Evolutionary conservation across 2,329 filamentous ascomycete species (phyloP), one percentile per base, ranked within the genome.

Genomic region (Pezicula radicicola): DNA sequence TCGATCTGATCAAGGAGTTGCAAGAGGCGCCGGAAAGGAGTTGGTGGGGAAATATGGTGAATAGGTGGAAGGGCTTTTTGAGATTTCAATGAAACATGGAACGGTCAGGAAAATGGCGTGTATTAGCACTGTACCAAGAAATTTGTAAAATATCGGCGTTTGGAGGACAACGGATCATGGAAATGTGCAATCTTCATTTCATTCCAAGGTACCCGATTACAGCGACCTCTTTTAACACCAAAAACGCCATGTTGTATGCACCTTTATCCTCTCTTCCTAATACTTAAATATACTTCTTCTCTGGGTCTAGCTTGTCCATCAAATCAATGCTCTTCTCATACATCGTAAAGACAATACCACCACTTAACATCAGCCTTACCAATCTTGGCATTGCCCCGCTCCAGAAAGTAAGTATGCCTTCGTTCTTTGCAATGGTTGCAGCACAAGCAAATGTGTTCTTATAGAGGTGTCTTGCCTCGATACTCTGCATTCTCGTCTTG

Each of bases 261-360:
- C 21, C 28, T 30, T 19, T 21, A 48, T 42, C 9, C 40, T 48
- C 48, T 48, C 44, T 54, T 46, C 42, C 47, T 39, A 28, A 9
- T n/a, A 27, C 21, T 63, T 68, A 95, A 57, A 97, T 82, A 67
- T 95, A 97, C 68, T 80, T 87, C 66, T 85, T 84, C 63, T 95
- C 81, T 0, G 94, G 94, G 68, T 99, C 94, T 48, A 92, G 53
- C 65, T 69, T 77, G 63, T 90, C 83, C 76, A 99, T 84, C 52
- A 91, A 63, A 49, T 97, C 93, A 77, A 97, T 97, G 53, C 87
- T 89, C 80, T 97, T 97, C 75, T 97, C 93, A 69, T 97, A 94
- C 86, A 97, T 95, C 19, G 94, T 95, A 67, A 99, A 99, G 39
- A 99, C 94, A 65, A 99, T 96, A 16, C 94, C 94, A 51, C 94